phyloP scores from a whole-genome alignment of 352 stramenopile genomes.

The Pythium chondricola region DNA sequence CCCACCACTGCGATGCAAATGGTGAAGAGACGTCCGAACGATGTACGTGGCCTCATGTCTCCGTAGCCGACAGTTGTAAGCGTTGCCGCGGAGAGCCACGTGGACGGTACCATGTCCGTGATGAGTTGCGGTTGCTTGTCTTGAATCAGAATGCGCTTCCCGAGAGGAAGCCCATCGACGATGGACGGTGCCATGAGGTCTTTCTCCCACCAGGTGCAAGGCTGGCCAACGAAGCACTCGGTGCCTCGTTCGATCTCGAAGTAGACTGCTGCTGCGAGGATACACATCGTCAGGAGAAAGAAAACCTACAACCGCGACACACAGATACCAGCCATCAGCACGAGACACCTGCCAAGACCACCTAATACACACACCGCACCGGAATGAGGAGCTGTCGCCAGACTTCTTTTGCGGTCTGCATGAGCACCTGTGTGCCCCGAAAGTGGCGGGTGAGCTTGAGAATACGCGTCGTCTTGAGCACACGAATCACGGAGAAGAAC shows the following conservation, averaged over 20 bases:
- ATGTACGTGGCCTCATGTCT: conserved; percentile 54
- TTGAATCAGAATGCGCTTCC: conserved; percentile 68
- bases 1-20: conserved; percentile 58
- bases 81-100: conserved; percentile 65
- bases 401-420: conserved; percentile 43
- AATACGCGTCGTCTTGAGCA: conserved; percentile 71
- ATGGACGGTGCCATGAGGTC: conserved; percentile 46
- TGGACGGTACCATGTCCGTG: conserved; percentile 61
- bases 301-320: conserved; percentile 65
- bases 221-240: conserved; percentile 48
- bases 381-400: conserved; percentile 60
- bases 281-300: conserved; percentile 64
- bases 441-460: conserved; percentile 72
- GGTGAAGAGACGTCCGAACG: conserved; percentile 55
- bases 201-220: conserved; percentile 54
- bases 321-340: too few relatives aligned
- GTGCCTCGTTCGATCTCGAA: conserved; percentile 74
- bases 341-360: too few relatives aligned
- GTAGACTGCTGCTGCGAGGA: conserved; percentile 52
- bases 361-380: too few relatives aligned
- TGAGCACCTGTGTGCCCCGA: conserved; percentile 52
- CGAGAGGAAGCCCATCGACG: conserved; percentile 24
- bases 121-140: conserved; percentile 35
- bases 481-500: conserved; percentile 55
- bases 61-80: conserved; percentile 72